These are phyloP conservation scores for Passiflora organensis DNA, from an alignment of 345 rosid species.

Conservation along the genomic window DNA sequence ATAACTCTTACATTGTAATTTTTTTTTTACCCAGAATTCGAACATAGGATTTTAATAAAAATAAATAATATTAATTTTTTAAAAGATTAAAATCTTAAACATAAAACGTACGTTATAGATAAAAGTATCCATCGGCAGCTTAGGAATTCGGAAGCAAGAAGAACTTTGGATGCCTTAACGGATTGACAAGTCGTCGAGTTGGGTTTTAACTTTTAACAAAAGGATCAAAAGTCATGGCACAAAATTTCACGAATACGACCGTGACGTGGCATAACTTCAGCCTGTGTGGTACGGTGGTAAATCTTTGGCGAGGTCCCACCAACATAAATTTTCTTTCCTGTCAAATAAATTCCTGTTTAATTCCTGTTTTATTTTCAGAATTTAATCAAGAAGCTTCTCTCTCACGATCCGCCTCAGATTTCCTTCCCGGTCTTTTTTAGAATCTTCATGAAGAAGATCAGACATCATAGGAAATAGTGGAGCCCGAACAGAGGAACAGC, in stretches of 20 bases:
- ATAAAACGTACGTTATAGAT: background rate
- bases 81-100: background rate
- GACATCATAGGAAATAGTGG: background rate
- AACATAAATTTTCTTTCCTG: constrained; percentile 11
- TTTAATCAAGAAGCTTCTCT: background rate
- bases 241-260: background rate
- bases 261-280: constrained; percentile 5
- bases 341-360: background rate
- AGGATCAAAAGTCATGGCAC: background rate
- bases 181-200: background rate
- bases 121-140: background rate
- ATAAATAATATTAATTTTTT: too few species aligned
- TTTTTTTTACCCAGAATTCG: too few species aligned
- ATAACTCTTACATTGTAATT: too few species aligned
- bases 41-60: too few species aligned
- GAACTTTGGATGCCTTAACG: too few species aligned
- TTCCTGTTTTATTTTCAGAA: background rate
- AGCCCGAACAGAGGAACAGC: background rate
- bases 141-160: too few species aligned
- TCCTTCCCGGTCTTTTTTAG: background rate
- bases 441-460: background rate
- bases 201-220: constrained; percentile 2
- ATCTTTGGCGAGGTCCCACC: background rate
- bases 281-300: constrained; percentile 8
- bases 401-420: constrained; percentile 6